phyloP scores from a whole-genome alignment of 2,329 filamentous ascomycete genomes.

The Mycosphaerella arachidis region DNA sequence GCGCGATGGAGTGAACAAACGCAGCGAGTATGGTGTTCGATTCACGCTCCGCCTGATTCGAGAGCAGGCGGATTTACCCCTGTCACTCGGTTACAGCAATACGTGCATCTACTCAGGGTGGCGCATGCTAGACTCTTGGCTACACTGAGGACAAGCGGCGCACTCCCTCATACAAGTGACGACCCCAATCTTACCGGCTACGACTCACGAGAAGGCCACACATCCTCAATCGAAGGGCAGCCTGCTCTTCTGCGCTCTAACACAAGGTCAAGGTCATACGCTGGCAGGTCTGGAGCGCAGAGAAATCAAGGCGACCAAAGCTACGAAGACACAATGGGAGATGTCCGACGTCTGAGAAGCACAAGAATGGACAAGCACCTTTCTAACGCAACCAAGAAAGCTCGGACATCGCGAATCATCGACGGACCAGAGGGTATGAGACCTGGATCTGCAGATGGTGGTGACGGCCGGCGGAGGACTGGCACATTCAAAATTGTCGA shows the following conservation, averaged over 20 bases:
- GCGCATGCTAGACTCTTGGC: constrained; percentile 84
- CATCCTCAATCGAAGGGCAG: constrained; percentile 44
- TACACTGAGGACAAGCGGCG: constrained; percentile 77
- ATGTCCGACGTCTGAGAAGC: constrained; percentile 85
- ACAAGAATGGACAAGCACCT: constrained; percentile 91
- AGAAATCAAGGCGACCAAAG: constrained; percentile 58
- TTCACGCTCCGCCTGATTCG: constrained; percentile 47
- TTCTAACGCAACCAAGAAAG: constrained; percentile 86
- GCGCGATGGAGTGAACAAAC: constrained; percentile 67
- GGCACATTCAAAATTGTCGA: constrained; percentile 71
- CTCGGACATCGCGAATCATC: constrained; percentile 85
- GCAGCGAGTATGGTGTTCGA: constrained; percentile 63
- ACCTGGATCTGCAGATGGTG: constrained; percentile 67
- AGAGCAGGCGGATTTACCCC: constrained; percentile 62
- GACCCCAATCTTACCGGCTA: constrained; percentile 65
- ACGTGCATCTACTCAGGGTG: constrained; percentile 86
- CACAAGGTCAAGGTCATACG: constrained; percentile 69
- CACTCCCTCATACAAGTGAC: constrained; percentile 67
- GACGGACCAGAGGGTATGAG: constrained; percentile 74
- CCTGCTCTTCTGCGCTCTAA: constrained; percentile 58
- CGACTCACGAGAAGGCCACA: constrained; percentile 61
- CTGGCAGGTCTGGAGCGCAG: constrained; percentile 55
- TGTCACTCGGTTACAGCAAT: constrained; percentile 85
- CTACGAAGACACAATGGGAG: constrained; percentile 93
- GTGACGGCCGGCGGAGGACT: constrained; percentile 33